A percentile compares a stretch with the other conserved stretches of the same genome.
Evolutionary conservation across 495 filamentous ascomycete species (phyloP).

Genomic region (Parachaetomium inaequale): DNA sequence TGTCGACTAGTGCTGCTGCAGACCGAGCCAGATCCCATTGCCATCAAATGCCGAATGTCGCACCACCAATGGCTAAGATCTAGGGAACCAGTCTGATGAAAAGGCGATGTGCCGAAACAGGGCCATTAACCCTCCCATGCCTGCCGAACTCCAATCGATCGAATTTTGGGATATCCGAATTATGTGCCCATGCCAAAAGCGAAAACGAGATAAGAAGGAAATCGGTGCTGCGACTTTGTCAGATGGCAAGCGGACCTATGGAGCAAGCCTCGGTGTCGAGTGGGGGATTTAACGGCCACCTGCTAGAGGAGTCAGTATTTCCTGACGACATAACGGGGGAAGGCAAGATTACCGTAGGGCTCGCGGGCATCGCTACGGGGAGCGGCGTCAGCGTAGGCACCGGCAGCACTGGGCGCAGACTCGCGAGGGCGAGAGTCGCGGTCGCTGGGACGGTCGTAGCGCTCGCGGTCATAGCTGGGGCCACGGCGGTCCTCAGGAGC

Average conservation of each 20-base stretch:
- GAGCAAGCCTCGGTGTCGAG: not conserved
- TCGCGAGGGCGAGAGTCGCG: constrained; percentile 49
- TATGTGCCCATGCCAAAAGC: constrained; percentile 34
- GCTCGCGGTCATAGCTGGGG: constrained; percentile 52
- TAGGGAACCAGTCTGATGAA: constrained; percentile 25
- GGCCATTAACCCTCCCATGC: constrained; percentile 34
- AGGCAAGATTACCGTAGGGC: constrained; percentile 30
- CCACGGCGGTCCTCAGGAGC: constrained; percentile 50
- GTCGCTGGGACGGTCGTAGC: constrained; percentile 51
- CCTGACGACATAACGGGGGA: not conserved
- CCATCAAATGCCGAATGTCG: constrained; percentile 35
- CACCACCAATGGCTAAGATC: constrained; percentile 32
- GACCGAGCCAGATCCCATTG: constrained; percentile 30
- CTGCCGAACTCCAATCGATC: constrained; percentile 41
- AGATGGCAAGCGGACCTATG: constrained; percentile 8
- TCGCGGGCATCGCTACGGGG: constrained; percentile 60
- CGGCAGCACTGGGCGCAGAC: constrained; percentile 42
- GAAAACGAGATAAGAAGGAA: constrained; percentile 29
- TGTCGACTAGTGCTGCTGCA: constrained; percentile 37
- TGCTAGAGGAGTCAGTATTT: constrained; percentile 19
- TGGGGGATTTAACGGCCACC: constrained; percentile 25
- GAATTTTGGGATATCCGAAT: constrained; percentile 41
- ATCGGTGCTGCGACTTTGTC: constrained; percentile 27
- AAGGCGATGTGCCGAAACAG: constrained; percentile 32
- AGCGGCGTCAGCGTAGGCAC: constrained; percentile 55